phyloP scores from a whole-genome alignment of 2,329 filamentous ascomycete genomes.

The Pestalotiopsis sp. region DNA sequence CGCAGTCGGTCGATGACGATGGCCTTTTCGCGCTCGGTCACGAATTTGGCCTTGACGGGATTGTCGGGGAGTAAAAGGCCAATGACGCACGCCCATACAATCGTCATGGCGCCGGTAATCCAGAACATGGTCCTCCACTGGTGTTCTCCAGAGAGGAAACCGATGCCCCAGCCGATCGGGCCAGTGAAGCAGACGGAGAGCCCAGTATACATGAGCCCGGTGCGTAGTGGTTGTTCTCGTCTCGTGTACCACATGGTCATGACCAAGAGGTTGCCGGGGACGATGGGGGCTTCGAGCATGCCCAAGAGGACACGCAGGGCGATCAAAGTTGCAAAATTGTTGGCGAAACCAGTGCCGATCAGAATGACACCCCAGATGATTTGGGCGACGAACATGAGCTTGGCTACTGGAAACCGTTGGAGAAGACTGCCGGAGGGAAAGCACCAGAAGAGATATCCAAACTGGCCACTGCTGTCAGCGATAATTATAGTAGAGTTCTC shows the following conservation, averaged over 20 bases:
- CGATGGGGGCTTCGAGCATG: slow-evolving; percentile 32
- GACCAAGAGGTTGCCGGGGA: slow-evolving; percentile 30
- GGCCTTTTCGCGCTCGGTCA: slow-evolving; percentile 52
- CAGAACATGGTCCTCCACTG: slow-evolving; percentile 20
- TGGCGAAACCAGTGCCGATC: slow-evolving; percentile 29
- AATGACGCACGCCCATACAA: slow-evolving; percentile 35
- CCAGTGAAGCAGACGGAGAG: slow-evolving; percentile 15
- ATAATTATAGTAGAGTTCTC: neutral
- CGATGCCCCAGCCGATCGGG: slow-evolving; percentile 16
- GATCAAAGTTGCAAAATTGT: slow-evolving; percentile 29
- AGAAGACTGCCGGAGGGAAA: slow-evolving; percentile 33
- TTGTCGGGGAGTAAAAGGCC: slow-evolving; percentile 59
- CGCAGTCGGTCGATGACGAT: slow-evolving; percentile 57
- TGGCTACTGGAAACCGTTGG: slow-evolving; percentile 38
- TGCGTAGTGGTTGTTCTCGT: slow-evolving; percentile 27
- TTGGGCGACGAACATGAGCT: slow-evolving; percentile 28
- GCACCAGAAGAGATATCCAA: slow-evolving; percentile 36
- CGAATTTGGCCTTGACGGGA: slow-evolving; percentile 54
- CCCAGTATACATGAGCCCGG: slow-evolving; percentile 26
- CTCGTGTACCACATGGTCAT: slow-evolving; percentile 34
- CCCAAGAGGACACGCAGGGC: slow-evolving; percentile 31
- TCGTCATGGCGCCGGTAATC: slow-evolving; percentile 28
- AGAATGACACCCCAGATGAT: slow-evolving; percentile 31
- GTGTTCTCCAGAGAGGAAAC: slow-evolving; percentile 11
- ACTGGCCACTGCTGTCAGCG: slow-evolving; percentile 17